Conservation (phyloP, 441 rosid species). For the Jatropha multifida region DNA sequence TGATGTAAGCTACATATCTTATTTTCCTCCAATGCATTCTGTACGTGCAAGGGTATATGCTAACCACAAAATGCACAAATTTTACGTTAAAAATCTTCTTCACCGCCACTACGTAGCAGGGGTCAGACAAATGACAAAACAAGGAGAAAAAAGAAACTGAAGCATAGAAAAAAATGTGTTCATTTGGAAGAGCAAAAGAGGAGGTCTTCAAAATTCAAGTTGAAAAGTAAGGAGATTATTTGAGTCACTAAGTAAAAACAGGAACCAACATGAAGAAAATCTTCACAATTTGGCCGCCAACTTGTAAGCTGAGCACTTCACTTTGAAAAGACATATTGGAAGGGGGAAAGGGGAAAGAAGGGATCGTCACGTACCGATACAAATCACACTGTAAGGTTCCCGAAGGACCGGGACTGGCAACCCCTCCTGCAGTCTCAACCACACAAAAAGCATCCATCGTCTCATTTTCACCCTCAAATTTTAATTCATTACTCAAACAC, state of each 20-base stretch:
- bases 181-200: neutral
- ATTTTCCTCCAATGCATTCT: neutral
- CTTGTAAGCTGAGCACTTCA: neutral
- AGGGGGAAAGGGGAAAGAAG: neutral
- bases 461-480: conserved; percentile 29
- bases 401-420: conserved; percentile 90
- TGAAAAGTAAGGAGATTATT: neutral
- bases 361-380: conserved; percentile 49
- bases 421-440: conserved; percentile 95
- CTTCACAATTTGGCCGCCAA: neutral
- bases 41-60: too few species aligned
- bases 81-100: neutral
- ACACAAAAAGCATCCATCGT: conserved; percentile 47
- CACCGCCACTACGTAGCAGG: neutral
- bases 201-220: neutral
- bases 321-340: neutral
- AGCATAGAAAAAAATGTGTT: neutral
- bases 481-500: conserved; percentile 44
- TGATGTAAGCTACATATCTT: neutral
- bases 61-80: neutral
- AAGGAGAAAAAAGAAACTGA: neutral
- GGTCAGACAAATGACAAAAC: neutral
- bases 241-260: neutral
- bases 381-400: conserved; percentile 92
- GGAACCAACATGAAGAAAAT: neutral